phyloP scores from a whole-genome alignment of 176 grass and related monocot species.

The Carex parvula region DNA sequence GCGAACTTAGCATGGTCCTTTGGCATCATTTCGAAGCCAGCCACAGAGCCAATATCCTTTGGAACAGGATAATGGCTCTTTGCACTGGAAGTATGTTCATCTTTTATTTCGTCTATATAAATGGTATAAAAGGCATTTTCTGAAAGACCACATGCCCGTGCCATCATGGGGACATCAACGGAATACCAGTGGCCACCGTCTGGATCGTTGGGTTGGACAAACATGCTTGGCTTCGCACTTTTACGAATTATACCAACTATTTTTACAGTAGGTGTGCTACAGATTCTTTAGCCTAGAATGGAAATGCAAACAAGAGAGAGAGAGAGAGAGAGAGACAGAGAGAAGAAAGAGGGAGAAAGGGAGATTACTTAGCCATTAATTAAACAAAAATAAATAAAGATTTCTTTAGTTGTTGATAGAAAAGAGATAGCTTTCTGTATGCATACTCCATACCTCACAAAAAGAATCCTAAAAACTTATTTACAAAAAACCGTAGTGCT shows the following conservation, averaged over 20 bases:
- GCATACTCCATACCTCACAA: not conserved
- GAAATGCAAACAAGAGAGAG: too few species aligned
- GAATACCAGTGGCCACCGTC: constrained; percentile 85
- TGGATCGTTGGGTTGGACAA: constrained; percentile 89
- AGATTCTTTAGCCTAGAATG: constrained; percentile 53
- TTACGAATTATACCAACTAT: constrained; percentile 75
- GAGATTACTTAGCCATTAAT: too few species aligned
- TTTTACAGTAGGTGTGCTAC: constrained; percentile 35
- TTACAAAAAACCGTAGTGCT: not conserved
- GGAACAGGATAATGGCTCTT: constrained; percentile 91
- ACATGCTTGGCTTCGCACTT: constrained; percentile 93
- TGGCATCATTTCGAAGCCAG: constrained; percentile 61
- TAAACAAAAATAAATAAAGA: not conserved
- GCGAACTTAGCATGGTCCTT: constrained; percentile 84
- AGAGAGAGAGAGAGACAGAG: too few species aligned
- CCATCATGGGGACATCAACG: constrained; percentile 78
- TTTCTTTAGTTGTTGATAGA: not conserved
- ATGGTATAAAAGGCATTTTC: constrained; percentile 36
- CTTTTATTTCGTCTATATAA: constrained; percentile 82
- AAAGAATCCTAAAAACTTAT: not conserved
- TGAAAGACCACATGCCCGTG: constrained; percentile 59
- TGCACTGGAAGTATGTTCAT: constrained; percentile 40
- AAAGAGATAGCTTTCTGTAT: not conserved
- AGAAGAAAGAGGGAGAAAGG: too few species aligned
- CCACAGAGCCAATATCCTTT: constrained; percentile 82